Conservation (phyloP, 2,329 filamentous ascomycete genomes). For the Fusarium sp. region DNA sequence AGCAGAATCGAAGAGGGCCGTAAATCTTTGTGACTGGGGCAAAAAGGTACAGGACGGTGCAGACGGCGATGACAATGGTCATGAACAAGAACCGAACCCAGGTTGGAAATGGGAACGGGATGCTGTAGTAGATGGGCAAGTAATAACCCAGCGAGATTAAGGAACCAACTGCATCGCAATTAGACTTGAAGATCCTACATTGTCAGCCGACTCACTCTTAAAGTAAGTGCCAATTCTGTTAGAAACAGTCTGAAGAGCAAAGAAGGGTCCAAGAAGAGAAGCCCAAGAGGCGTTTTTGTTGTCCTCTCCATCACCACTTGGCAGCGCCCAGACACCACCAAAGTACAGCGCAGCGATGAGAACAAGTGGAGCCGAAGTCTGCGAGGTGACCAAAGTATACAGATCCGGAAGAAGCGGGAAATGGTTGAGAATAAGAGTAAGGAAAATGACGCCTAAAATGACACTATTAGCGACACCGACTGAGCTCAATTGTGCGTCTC, state of each 20-base stretch:
- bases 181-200: background rate
- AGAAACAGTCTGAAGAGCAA: constrained; percentile 14
- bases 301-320: background rate
- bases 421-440: constrained; percentile 21
- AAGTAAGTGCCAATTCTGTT: constrained; percentile 23
- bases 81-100: constrained; percentile 21
- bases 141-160: constrained; percentile 24
- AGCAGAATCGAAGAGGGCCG: constrained; percentile 29
- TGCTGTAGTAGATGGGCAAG: constrained; percentile 13
- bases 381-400: background rate
- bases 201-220: background rate
- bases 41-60: constrained; percentile 10
- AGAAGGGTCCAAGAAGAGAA: constrained; percentile 1
- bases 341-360: constrained; percentile 20
- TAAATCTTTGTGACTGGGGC: constrained; percentile 21
- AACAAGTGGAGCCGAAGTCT: constrained; percentile 14
- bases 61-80: background rate
- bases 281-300: background rate
- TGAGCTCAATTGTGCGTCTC: background rate
- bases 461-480: background rate
- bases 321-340: constrained; percentile 7
- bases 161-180: constrained; percentile 6
- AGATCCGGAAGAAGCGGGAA: constrained; percentile 12
- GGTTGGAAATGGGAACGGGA: constrained; percentile 15
- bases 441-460: constrained; percentile 3